Percentiles rank a stretch among this genome's conserved stretches.
These are phyloP conservation scores for Drechslerella dactyloides DNA, from an alignment of 2,329 filamentous ascomycete genomes.

Conservation along the genomic window DNA sequence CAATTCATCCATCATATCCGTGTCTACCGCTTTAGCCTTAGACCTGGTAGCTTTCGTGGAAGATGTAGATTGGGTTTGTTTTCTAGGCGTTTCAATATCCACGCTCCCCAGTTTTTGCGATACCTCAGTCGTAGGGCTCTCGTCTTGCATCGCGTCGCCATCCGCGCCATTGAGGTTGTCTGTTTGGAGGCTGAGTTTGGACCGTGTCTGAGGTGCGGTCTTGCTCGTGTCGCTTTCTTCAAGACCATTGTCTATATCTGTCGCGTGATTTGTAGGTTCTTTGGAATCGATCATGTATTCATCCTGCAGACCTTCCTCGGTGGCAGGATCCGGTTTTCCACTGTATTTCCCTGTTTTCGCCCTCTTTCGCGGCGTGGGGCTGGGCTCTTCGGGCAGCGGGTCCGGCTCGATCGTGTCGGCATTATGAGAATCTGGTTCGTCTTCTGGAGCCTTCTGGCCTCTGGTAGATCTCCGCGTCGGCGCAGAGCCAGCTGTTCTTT, in stretches of 20 bases:
- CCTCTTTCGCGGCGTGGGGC: slow-evolving; percentile 36
- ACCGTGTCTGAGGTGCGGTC: not conserved
- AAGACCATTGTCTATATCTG: slow-evolving; percentile 10
- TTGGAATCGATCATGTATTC: slow-evolving; percentile 15
- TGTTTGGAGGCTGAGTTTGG: slow-evolving; percentile 3
- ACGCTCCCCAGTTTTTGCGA: slow-evolving; percentile 35
- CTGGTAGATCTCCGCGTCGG: slow-evolving; percentile 28
- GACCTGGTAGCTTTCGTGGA: slow-evolving; percentile 18
- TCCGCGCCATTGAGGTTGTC: not conserved
- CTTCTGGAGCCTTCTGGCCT: slow-evolving; percentile 7
- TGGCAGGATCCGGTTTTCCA: not conserved
- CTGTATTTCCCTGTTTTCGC: slow-evolving; percentile 21
- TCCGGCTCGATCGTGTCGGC: slow-evolving; percentile 5
- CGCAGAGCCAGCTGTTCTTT: slow-evolving; percentile 23
- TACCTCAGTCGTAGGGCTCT: slow-evolving; percentile 33
- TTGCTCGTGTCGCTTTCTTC: slow-evolving; percentile 5
- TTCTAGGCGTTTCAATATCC: slow-evolving; percentile 39
- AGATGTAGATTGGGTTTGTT: slow-evolving; percentile 14
- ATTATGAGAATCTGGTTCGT: slow-evolving; percentile 13
- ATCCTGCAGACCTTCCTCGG: slow-evolving; percentile 4
- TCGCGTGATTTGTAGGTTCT: slow-evolving; percentile 9
- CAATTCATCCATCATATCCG: slow-evolving; percentile 29
- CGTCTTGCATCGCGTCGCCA: slow-evolving; percentile 21
- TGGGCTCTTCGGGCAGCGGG: slow-evolving; percentile 7
- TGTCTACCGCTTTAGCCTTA: slow-evolving; percentile 19